Evolutionary conservation across 805 yeast genomes (phyloP), one percentile per base, ranked within the genome.

Genomic region (Barnettozyma populi): DNA sequence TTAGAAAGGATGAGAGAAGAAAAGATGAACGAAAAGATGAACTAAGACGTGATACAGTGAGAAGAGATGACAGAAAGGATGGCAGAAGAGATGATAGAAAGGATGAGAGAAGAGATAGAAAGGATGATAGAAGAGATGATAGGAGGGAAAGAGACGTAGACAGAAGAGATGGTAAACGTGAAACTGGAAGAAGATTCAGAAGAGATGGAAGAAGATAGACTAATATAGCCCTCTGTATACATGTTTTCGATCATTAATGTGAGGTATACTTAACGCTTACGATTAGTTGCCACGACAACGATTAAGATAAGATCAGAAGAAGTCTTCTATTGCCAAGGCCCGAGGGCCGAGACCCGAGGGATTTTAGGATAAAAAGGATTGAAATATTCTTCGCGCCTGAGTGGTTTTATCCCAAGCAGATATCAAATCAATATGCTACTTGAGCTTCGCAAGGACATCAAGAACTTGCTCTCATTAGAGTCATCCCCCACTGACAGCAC

Each of bases 371-470:
- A 35, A 35, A 35, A 35, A 35, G 37, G 21, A 16, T 18, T 10
- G 2, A 8, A 35, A 20, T 32, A 32, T 25, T 29, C 32, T 14
- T 29, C n/a, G 13, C 32, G 16, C 7, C 32, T 11, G 10, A 5
- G 8, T 25, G 13, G n/a, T n/a, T n/a, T n/a, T n/a, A n/a, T n/a
- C n/a, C n/a, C n/a, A n/a, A n/a, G n/a, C n/a, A n/a, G n/a, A n/a
- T 8, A 14, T 14, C 32, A 29, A 29, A 29, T 11, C 8, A n/a
- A 35, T 35, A 39, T 39, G 42, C 23, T 39, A 9, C 32, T 25
- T 11, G 42, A 39, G n/a, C 42, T 39, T 16, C 32, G 42, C 11
- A 39, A 39, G 42, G 42, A 39, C 34, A 24, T 39, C 18, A 39
- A 16, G 31, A 39, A 27, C n/a, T 16, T 39, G 4, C 19, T 39